Conservation (phyloP, 257 asterid species). For the Solanum ossicruentum region DNA sequence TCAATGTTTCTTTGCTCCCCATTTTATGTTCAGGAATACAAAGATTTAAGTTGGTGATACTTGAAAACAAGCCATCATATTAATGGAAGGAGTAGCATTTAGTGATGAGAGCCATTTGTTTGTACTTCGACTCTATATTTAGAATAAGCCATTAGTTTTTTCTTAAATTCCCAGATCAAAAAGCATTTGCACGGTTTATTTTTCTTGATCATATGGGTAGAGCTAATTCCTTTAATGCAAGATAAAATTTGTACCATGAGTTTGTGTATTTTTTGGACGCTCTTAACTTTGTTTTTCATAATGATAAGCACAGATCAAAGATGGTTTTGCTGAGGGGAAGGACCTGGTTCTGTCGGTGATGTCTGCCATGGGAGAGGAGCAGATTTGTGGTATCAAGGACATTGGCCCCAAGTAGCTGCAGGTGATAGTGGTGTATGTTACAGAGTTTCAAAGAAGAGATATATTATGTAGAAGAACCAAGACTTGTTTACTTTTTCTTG, state of each 20-base stretch:
- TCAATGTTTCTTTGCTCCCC: background rate
- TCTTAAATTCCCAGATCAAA: background rate
- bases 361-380: conserved; percentile 31
- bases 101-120: background rate
- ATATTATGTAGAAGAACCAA: background rate
- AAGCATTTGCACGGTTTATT: background rate
- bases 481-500: background rate
- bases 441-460: background rate
- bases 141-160: background rate
- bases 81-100: background rate
- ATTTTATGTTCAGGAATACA: background rate
- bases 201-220: background rate
- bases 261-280: background rate
- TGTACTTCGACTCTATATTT: background rate
- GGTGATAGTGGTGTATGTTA: background rate
- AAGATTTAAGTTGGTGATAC: background rate
- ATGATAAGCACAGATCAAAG: background rate
- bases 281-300: background rate
- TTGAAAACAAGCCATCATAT: background rate
- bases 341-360: conserved; percentile 19
- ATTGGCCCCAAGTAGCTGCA: conserved; percentile 20
- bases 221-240: background rate
- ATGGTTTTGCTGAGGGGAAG: conserved; percentile 23
- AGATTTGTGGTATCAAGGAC: conserved; percentile 21
- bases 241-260: background rate